These are phyloP conservation scores for Colletotrichum lindemuthianum DNA, from an alignment of 2,329 filamentous ascomycete genomes.

Conservation along the genomic window DNA sequence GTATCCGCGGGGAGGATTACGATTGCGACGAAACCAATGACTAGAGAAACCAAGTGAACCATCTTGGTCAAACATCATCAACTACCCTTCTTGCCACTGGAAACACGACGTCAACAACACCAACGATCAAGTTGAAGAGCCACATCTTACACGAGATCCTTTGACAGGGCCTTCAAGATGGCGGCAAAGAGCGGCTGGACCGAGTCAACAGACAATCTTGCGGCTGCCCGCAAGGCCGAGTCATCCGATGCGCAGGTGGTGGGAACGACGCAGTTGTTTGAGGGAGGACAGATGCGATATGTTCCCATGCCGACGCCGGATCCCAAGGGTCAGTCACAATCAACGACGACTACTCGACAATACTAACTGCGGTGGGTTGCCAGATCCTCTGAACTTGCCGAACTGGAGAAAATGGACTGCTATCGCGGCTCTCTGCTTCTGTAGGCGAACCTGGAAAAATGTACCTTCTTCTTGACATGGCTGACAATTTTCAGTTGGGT, in stretches of 20 bases:
- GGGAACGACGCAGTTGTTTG: constrained; percentile 40
- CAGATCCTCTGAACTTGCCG: constrained; percentile 46
- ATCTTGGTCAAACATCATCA: not conserved
- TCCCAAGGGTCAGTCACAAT: constrained; percentile 41
- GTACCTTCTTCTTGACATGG: not conserved
- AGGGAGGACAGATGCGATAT: constrained; percentile 37
- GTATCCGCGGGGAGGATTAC: constrained; percentile 33
- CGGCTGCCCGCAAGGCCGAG: constrained; percentile 34
- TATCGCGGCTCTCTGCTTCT: constrained; percentile 43
- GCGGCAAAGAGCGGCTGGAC: constrained; percentile 35
- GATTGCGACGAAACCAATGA: constrained; percentile 12
- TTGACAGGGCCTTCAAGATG: constrained; percentile 29
- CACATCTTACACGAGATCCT: constrained; percentile 4
- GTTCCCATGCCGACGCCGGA: constrained; percentile 44
- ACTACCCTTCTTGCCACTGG: not conserved
- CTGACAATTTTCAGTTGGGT: constrained; percentile 29
- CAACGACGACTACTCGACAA: not conserved
- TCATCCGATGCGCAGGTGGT: constrained; percentile 39
- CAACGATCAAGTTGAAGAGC: not conserved
- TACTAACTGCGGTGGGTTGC: constrained; percentile 8
- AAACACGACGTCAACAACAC: constrained; percentile 7
- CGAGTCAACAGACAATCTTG: constrained; percentile 38
- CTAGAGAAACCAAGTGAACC: not conserved
- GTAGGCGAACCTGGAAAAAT: constrained; percentile 37
- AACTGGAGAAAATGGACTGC: constrained; percentile 45